Evolutionary conservation across 768 basidiomycete species (phyloP), one percentile per base, ranked within the genome.

Genomic region (Hygrocybe punicea): DNA sequence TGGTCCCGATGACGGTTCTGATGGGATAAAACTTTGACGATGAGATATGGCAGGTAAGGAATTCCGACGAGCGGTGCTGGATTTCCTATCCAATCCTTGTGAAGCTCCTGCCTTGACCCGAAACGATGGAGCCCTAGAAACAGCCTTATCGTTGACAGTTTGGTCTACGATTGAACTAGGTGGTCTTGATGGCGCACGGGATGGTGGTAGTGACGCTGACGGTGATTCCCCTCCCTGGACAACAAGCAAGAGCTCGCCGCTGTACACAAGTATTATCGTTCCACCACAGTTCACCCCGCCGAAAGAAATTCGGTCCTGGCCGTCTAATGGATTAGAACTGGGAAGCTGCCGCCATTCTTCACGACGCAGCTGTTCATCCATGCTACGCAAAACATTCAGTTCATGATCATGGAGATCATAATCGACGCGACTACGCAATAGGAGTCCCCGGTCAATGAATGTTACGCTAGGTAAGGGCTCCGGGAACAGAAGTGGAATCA

Each of bases 1-100:
- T 2, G 83, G 81, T 56, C 90, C 88, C 1, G 84, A 81, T 0
- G 85, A 83, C 0, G 80, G 76, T 65, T 91, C 89, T 1, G 83
- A 72, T 8, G 81, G 70, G 5, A 85, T 73, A 34, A 85, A 76
- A 51, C 79, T 84, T 6, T 81, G 74, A 13, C 83, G 78, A 21
- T 82, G 81, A 0, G 89, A 85, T 9, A 92, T 77, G 0, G 87
- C 82, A n/a, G 91, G 91, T 7, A 93, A 71, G 1, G 91, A 93
- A 62, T 82, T 91, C 17, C 91, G 78, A 16, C 88, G 80, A 1
- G 87, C 84, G 54, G 85, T 65, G 62, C 89, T 91, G 16, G 85
- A 76, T 69, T 92, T 91, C n/a, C 90, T 81, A 42, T 91, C 88
- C 40, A 91, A 62, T 0, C 82, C 81, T 25, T 87, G 82, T 0